Evolutionary conservation across 306 rosid species (phyloP).

Genomic region (Vigna angularis): DNA sequence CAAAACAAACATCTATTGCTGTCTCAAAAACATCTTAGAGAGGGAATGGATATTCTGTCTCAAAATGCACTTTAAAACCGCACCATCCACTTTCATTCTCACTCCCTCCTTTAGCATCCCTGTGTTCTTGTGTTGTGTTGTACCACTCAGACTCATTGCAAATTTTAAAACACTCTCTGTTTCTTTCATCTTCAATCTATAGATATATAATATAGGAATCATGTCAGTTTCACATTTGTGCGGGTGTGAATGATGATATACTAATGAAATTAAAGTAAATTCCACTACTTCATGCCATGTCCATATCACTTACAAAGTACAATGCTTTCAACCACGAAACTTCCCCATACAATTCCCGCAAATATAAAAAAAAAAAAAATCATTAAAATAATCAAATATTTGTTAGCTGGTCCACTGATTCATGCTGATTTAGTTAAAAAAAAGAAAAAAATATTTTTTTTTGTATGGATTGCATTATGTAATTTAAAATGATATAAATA

Average conservation of each 20-base stretch:
- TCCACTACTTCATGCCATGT: neutral
- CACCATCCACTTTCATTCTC: neutral
- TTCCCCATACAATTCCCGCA: neutral
- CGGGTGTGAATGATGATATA: conserved; percentile 7
- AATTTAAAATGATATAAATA: too few species aligned
- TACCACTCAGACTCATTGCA: neutral
- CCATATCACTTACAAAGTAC: conserved; percentile 6
- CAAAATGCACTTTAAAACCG: neutral
- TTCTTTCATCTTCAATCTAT: neutral
- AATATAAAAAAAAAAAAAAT: neutral
- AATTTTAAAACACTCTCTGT: neutral
- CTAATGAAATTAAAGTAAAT: neutral
- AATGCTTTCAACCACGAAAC: neutral
- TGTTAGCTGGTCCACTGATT: too few species aligned
- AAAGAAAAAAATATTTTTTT: too few species aligned
- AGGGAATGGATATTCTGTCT: neutral
- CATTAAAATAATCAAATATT: neutral
- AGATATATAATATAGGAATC: neutral
- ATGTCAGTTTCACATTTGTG: conserved; percentile 17
- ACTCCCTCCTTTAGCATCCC: neutral
- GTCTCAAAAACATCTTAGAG: neutral
- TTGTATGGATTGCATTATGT: too few species aligned
- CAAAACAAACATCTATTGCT: neutral
- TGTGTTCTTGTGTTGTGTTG: neutral
- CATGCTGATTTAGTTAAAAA: too few species aligned